Evolutionary conservation across 306 rosid species (phyloP).

Genomic region (Cicer bijugum): DNA sequence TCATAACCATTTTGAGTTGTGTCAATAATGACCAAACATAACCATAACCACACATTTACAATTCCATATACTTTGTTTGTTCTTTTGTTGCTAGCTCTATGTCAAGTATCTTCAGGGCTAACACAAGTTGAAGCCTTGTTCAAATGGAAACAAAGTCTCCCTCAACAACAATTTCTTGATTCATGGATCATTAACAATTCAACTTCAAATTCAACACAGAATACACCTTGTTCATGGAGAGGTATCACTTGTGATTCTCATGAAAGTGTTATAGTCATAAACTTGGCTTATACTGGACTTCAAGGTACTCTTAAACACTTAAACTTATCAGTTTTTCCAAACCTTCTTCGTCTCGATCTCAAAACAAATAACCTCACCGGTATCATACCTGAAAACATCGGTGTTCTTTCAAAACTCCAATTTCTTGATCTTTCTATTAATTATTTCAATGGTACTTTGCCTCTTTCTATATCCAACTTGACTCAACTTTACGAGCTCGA

Average conservation of each 20-base stretch:
- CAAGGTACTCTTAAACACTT: conserved; percentile 57
- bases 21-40: conserved; percentile 30
- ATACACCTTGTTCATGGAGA: conserved; percentile 58
- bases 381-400: conserved; percentile 54
- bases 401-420: conserved; percentile 54
- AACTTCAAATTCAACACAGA: conserved; percentile 28
- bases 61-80: conserved; percentile 5
- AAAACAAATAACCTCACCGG: conserved; percentile 55
- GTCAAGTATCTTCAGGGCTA: conserved; percentile 10
- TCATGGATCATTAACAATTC: conserved; percentile 53
- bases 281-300: conserved; percentile 55
- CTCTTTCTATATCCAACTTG: conserved; percentile 63
- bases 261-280: conserved; percentile 44
- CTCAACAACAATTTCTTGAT: conserved; percentile 48
- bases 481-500: conserved; percentile 63
- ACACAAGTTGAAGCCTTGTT: conserved; percentile 57
- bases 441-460: conserved; percentile 51
- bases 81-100: conserved; percentile 25
- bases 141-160: conserved; percentile 60
- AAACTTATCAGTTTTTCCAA: conserved; percentile 59
- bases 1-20: too few species aligned
- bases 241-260: conserved; percentile 56
- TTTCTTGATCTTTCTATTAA: conserved; percentile 65
- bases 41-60: neutral
- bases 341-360: conserved; percentile 64